phyloP scores from a whole-genome alignment of 176 grass and related monocot species.

The Rhynchospora pubera region DNA sequence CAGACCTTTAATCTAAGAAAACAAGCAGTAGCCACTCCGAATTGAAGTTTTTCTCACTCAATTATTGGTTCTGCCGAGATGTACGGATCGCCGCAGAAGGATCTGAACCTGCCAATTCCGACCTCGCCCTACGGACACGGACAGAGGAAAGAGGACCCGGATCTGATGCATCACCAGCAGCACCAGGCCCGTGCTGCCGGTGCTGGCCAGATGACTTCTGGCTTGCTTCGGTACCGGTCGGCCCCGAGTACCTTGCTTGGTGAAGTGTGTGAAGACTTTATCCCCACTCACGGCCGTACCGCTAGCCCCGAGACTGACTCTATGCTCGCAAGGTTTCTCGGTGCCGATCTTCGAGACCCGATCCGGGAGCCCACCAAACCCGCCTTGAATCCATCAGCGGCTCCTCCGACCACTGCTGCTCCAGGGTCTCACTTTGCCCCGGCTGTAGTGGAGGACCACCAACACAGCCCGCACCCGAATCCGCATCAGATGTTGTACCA shows the following conservation, averaged over 20 bases:
- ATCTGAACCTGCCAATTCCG: conserved; percentile 70
- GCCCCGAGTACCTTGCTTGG: conserved; percentile 65
- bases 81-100: conserved; percentile 89
- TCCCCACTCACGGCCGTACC: conserved; percentile 18
- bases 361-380: conserved; percentile 35
- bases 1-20: neutral
- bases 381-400: conserved; percentile 21
- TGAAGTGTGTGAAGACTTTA: conserved; percentile 76
- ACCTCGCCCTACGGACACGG: conserved; percentile 33
- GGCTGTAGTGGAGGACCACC: conserved; percentile 22
- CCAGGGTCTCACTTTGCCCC: conserved; percentile 43
- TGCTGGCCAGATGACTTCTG: conserved; percentile 46
- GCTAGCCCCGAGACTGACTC: conserved; percentile 49
- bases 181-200: neutral
- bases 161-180: conserved; percentile 24
- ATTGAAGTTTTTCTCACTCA: neutral
- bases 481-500: conserved; percentile 75
- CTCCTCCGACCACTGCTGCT: neutral
- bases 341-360: conserved; percentile 33
- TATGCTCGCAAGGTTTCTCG: conserved; percentile 62
- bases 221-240: conserved; percentile 80
- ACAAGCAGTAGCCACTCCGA: neutral
- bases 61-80: conserved; percentile 39
- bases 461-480: conserved; percentile 34
- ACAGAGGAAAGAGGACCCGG: conserved; percentile 28